Evolutionary conservation across 495 filamentous ascomycete species (phyloP), one percentile per base, ranked within the genome.

Genomic region (Daldinia caldariorum): DNA sequence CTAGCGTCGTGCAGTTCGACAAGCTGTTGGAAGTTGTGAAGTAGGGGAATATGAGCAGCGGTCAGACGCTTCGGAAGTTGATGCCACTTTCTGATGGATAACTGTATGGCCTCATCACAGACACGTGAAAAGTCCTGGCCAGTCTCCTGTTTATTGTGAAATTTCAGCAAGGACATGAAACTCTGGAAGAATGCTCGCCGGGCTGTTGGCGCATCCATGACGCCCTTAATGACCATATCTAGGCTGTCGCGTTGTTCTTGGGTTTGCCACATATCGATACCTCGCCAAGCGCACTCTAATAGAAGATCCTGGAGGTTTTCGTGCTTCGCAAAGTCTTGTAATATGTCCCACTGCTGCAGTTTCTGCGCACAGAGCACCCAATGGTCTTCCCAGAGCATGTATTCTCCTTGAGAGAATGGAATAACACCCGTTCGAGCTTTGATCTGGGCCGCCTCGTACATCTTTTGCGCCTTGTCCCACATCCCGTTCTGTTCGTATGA

Each of bases 371-470:
- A 98, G 43, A 96, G 85, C 37, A 98, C 87, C 96, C 96, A 99
- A 70, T 99, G 96, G 78, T 99, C 96, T 79, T 99, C 96, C 96
- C 96, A 99, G 0, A 99, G 85, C 87, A 95, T 97, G 76, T 99
- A 99, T 80, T 99, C 96, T 13, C 89, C 93, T 70, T 96, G 91
- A 1, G 95, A 97, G 81, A 97, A 97, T 1, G 96, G 94, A 66
- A 97, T 88, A 13, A 91, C 90, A 32, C 94, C 94, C 0, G 93
- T 97, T 38, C 96, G 88, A 47, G 96, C 94, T 78, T 97, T 99
- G 77, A 97, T 94, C 79, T 98, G 96, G 0, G 95, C 96, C 47
- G 88, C 89, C 76, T 99, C 96, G 79, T 97, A 99, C 81, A 97
- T 90, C 70, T 90, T 89, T 78, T 98, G 96, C 12, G 96, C 92